phyloP scores from a whole-genome alignment of 2,329 filamentous ascomycete genomes.

The Aschersonia sp. region DNA sequence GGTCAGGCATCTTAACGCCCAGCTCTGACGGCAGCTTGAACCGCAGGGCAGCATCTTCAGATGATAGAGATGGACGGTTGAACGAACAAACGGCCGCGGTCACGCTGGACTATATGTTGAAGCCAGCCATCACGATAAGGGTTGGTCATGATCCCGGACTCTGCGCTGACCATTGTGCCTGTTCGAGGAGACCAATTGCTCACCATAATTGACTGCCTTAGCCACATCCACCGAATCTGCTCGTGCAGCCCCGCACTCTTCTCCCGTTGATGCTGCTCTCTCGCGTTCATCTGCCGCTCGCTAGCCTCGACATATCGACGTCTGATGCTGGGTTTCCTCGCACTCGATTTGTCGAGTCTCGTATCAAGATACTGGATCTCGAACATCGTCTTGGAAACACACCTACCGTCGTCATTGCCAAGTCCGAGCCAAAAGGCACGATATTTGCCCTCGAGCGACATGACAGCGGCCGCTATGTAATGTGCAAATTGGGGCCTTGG shows the following conservation, averaged over 20 bases:
- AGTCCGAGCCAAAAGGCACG: slow-evolving; percentile 37
- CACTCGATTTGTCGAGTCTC: slow-evolving; percentile 44
- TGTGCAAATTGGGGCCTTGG: slow-evolving; percentile 57
- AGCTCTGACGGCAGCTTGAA: slow-evolving; percentile 23
- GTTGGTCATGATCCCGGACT: slow-evolving; percentile 16
- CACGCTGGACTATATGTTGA: slow-evolving; percentile 37
- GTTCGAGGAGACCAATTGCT: not conserved
- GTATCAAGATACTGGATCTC: slow-evolving; percentile 48
- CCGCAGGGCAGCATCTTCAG: slow-evolving; percentile 13
- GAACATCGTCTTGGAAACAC: slow-evolving; percentile 42
- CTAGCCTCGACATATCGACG: slow-evolving; percentile 41
- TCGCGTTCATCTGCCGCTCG: slow-evolving; percentile 44
- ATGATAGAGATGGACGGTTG: slow-evolving; percentile 11
- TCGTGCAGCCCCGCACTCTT: slow-evolving; percentile 37
- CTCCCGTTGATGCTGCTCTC: slow-evolving; percentile 48
- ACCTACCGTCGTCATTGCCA: slow-evolving; percentile 45
- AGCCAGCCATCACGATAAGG: slow-evolving; percentile 36
- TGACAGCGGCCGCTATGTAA: slow-evolving; percentile 42
- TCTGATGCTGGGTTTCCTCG: slow-evolving; percentile 34
- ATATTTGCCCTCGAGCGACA: slow-evolving; percentile 55
- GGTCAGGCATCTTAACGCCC: slow-evolving; percentile 25
- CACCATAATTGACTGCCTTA: slow-evolving; percentile 11
- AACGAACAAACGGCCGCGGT: slow-evolving; percentile 21
- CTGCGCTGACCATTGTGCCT: not conserved
- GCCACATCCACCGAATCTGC: slow-evolving; percentile 40